Conservation (phyloP, 495 filamentous ascomycete genomes). For the Podospora pseudocomata region DNA sequence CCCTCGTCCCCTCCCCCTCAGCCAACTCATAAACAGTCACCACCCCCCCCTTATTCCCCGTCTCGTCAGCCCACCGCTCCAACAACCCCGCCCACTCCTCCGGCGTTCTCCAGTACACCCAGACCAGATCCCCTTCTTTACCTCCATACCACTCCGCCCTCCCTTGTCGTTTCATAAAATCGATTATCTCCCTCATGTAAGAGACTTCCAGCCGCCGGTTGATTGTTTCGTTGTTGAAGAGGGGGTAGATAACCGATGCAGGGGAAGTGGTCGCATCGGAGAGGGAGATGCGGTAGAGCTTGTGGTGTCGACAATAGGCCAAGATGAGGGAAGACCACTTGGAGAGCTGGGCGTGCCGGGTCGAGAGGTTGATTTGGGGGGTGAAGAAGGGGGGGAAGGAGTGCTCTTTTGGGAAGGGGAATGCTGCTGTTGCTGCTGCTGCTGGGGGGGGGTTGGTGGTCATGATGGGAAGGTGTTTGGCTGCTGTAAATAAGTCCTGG, state of each 20-base stretch:
- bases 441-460: neutral
- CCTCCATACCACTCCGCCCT: slow-evolving; percentile 64
- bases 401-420: slow-evolving; percentile 53
- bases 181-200: slow-evolving; percentile 65
- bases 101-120: slow-evolving; percentile 48
- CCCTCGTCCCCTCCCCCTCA: slow-evolving; percentile 42
- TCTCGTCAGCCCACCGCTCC: slow-evolving; percentile 47
- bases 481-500: neutral
- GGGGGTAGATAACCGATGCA: slow-evolving; percentile 21
- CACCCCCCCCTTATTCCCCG: slow-evolving; percentile 45
- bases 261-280: slow-evolving; percentile 35
- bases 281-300: slow-evolving; percentile 65
- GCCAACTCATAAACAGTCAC: slow-evolving; percentile 49
- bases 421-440: slow-evolving; percentile 16
- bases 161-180: slow-evolving; percentile 66
- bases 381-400: slow-evolving; percentile 74
- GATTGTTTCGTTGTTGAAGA: slow-evolving; percentile 53
- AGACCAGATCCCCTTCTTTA: slow-evolving; percentile 31
- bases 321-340: slow-evolving; percentile 87
- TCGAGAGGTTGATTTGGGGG: slow-evolving; percentile 71
- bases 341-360: slow-evolving; percentile 68
- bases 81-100: slow-evolving; percentile 48
- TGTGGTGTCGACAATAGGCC: slow-evolving; percentile 74
- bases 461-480: neutral
- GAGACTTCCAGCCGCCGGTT: slow-evolving; percentile 54